phyloP scores from a whole-genome alignment of 352 stramenopile genomes.

The Phytophthora fragariaefolia region DNA sequence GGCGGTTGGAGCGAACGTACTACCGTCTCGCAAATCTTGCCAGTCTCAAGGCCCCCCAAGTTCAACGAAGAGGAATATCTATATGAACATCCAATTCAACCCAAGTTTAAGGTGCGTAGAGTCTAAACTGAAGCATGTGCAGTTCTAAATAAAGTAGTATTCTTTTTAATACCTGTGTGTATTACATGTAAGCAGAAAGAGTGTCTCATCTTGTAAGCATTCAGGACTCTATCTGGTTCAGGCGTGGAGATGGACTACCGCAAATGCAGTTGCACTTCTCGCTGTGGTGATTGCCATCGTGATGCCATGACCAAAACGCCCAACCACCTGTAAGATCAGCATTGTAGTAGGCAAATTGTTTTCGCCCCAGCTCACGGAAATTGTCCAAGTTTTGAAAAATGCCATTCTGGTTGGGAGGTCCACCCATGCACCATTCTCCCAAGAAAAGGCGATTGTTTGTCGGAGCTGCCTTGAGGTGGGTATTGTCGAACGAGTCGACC shows the following conservation, averaged over 20 bases:
- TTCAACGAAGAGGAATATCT: not conserved
- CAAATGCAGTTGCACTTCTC: conserved; percentile 1
- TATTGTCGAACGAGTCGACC: conserved; percentile 32
- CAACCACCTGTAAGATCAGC: conserved; percentile 36
- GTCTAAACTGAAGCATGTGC: not conserved
- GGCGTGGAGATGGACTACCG: not conserved
- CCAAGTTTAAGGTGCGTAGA: conserved; percentile 12
- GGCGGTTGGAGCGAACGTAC: not conserved
- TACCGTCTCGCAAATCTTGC: not conserved
- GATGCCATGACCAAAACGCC: conserved; percentile 60
- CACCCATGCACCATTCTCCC: conserved; percentile 63
- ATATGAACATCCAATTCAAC: conserved; percentile 1
- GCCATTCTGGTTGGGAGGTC: conserved; percentile 29
- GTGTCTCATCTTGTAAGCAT: conserved; percentile 4
- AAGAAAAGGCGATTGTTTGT: conserved; percentile 40
- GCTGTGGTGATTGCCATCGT: conserved; percentile 2
- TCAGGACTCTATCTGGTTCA: conserved; percentile 9
- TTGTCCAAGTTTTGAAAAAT: conserved; percentile 41
- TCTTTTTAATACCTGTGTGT: not conserved
- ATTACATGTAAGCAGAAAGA: not conserved
- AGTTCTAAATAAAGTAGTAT: conserved; percentile 3
- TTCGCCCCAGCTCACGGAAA: conserved; percentile 39
- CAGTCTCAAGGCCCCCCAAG: not conserved
- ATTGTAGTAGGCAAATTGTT: conserved; percentile 43
- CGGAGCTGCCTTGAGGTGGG: conserved; percentile 14